Base-by-base conservation (phyloP, 371 early-diverging fungal species). In the Rhizopus sp. region DNA sequence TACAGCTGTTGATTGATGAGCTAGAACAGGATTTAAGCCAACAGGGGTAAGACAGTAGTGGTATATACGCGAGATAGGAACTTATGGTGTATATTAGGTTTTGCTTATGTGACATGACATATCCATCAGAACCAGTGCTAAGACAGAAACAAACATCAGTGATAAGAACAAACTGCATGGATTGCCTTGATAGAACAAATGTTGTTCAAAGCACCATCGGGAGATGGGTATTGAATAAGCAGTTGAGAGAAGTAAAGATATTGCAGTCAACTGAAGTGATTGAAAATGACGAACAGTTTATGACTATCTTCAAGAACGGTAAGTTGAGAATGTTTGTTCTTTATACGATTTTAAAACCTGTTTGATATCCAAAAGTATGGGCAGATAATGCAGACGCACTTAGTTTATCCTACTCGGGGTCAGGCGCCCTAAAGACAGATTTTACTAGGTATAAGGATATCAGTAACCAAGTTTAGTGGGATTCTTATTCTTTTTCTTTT, bases 141-240 rank as follows among this genome's bases (percentile, higher is more conserved):
- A 61, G 55, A 15, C 72, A 72, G 37, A 56, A 42, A 32, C 99
- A 99, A 62, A 74, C 70, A 5, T 93, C 93, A 0, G 88, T 98
- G 2, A 79, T 96, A 4, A 87, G 99, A 45, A 92, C 98, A 3
- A 99, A 99, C 70, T 99, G 99, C 70, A 97, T 99, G 89, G 99
- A 99, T 78, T 99, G 99, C 65, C 74, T 99, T 34, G 99, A 99
- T 72, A 86, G 99, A 62, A 99, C 99, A 33, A 99, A 99, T 69
- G 96, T 99, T 0, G 94, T 97, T 1, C 99, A 99, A 68, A 90
- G 88, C 32, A 87, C 92, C 12, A 62, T 97, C 9, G 93, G 92
- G 4, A 79, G 89, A 38, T 71, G 77, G 57, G 68, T 87, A 0
- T 69, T 94, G 34, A 83, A 78, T 35, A 66, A 70, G 32, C 91